Evolutionary conservation across 139 green algal genomes (phyloP).

Genomic region (Auxenochlorella pyrenoidosa): DNA sequence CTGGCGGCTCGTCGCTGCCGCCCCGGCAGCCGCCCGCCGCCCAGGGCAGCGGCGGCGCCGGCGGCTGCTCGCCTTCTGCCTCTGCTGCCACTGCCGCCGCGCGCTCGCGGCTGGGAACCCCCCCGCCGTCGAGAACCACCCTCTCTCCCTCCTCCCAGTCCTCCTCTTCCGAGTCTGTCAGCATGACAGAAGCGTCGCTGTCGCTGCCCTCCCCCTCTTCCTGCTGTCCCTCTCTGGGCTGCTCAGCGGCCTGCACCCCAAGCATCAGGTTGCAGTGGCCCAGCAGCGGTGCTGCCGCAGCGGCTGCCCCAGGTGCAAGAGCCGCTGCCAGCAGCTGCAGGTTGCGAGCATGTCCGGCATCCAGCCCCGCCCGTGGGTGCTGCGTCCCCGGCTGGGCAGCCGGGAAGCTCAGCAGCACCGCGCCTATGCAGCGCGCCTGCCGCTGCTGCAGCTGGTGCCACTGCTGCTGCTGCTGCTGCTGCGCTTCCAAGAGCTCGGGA

Average conservation of each 20-base stretch:
- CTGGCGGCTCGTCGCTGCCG: not conserved
- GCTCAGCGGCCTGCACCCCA: not conserved
- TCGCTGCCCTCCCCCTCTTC: not conserved
- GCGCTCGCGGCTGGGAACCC: not conserved
- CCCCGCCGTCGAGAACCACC: not conserved
- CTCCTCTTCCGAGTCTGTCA: not conserved
- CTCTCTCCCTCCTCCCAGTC: not conserved
- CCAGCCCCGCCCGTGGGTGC: not conserved
- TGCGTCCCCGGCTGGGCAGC: not conserved
- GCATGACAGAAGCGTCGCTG: not conserved
- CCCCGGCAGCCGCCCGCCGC: not conserved
- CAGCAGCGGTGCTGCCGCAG: not conserved
- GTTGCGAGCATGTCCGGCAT: slow-evolving; percentile 4
- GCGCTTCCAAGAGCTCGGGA: not conserved
- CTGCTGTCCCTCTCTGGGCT: not conserved
- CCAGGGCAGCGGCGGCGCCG: not conserved
- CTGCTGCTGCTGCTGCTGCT: not conserved
- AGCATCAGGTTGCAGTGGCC: not conserved
- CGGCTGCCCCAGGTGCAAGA: not conserved
- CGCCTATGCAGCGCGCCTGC: not conserved
- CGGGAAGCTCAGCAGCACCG: slow-evolving; percentile 16
- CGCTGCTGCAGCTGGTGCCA: not conserved
- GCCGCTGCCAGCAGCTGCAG: slow-evolving; percentile 9
- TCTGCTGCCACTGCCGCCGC: not conserved
- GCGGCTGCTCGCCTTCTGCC: not conserved